A percentile compares a stretch with the other conserved stretches of the same genome.
phyloP scores from a whole-genome alignment of 257 asterid species.

The Scutellaria baicalensis region DNA sequence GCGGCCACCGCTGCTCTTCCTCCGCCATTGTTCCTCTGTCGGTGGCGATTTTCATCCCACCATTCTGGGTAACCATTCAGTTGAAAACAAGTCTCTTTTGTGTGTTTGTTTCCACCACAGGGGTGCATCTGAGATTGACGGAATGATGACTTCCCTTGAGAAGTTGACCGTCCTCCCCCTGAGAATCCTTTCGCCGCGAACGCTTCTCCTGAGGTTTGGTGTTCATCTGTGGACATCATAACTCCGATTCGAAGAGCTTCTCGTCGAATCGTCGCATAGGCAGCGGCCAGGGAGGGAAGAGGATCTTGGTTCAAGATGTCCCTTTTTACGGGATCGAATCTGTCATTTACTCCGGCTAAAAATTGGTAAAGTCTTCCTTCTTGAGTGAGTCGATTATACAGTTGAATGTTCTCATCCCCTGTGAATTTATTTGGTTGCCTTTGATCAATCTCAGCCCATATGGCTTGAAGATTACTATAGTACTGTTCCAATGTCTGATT shows the following conservation, averaged over 20 bases:
- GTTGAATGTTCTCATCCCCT: background rate
- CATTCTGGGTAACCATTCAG: no score
- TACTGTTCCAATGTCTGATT: background rate
- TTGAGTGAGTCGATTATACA: background rate
- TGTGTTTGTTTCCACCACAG: background rate
- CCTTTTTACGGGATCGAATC: no score
- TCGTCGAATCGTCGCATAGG: background rate
- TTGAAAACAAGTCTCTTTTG: no score
- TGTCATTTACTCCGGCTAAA: no score
- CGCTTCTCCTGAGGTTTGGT: background rate
- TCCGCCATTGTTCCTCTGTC: background rate
- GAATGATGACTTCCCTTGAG: background rate
- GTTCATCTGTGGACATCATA: background rate
- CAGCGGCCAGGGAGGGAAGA: background rate
- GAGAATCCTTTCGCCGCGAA: background rate
- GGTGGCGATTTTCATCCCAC: background rate
- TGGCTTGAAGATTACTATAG: background rate
- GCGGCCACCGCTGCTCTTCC: background rate
- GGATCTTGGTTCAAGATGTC: background rate
- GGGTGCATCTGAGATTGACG: background rate
- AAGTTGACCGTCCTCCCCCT: background rate
- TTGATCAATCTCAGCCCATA: slow-evolving; percentile 4
- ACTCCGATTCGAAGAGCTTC: background rate
- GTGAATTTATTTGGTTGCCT: background rate
- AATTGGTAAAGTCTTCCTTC: no score